phyloP scores from a whole-genome alignment of 371 early-diverging fungal genomes.

The Haplosporangium sp. region DNA sequence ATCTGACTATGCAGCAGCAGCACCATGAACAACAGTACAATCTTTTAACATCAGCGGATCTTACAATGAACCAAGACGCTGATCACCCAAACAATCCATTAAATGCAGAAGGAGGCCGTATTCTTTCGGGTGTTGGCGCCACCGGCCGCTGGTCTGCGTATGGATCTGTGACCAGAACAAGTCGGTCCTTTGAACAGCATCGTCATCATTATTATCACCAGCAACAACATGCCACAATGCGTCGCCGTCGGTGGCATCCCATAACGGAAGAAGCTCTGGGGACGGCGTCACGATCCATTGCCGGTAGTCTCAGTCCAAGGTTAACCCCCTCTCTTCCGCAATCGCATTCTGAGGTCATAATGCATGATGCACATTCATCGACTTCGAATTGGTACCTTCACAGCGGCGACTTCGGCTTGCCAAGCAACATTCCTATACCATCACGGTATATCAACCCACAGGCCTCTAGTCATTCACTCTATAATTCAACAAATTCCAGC shows the following conservation, averaged over 20 bases:
- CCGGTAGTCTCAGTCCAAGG: too few relatives aligned
- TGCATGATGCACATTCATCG: slow-evolving; percentile 4
- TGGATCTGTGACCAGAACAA: slow-evolving; percentile 17
- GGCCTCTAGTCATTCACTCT: slow-evolving; percentile 3
- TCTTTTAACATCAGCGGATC: neutral
- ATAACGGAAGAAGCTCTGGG: too few relatives aligned
- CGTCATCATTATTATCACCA: slow-evolving; percentile 8
- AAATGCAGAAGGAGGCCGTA: slow-evolving; percentile 10
- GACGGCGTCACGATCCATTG: too few relatives aligned
- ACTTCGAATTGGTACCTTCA: neutral
- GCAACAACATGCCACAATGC: neutral
- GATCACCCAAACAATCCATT: neutral
- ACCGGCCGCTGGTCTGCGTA: slow-evolving; percentile 33
- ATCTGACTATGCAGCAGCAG: slow-evolving; percentile 18
- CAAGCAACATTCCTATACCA: slow-evolving; percentile 32
- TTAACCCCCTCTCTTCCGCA: neutral
- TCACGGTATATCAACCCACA: slow-evolving; percentile 30
- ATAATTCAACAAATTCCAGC: slow-evolving; percentile 3
- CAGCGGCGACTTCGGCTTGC: neutral
- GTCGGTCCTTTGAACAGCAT: slow-evolving; percentile 22
- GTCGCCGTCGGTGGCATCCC: neutral
- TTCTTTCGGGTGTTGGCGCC: neutral
- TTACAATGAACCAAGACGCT: neutral
- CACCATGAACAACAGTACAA: neutral
- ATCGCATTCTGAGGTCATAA: neutral